Evolutionary conservation across 2,329 filamentous ascomycete species (phyloP), one percentile per base, ranked within the genome.

Genomic region (Trichoderma semiorbis): DNA sequence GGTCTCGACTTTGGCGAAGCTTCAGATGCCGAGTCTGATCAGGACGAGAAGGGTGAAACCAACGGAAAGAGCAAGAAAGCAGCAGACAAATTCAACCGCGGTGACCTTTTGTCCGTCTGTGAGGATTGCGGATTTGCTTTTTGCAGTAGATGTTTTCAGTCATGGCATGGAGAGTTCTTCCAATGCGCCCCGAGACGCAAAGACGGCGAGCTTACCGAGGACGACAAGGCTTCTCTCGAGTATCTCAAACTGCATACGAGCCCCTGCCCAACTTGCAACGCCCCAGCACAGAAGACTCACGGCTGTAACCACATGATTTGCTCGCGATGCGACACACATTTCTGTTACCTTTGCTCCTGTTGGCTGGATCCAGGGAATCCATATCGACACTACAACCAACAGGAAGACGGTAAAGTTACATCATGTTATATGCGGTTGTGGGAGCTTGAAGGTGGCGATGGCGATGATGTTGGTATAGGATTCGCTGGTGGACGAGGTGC

Each of bases 291-390:
- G 79, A 99, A 99, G 85, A 93, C 92, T 1, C 90, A 93, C 78
- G 96, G 96, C 50, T 99, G 96, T 85, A 98, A 98, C 81, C 95
- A 98, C 81, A 98, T 98, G 94, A 93, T 91, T 64, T 98, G 95
- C 82, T 93, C 92, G 80, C 91, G 93, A 74, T 99, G 96, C 84
- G 87, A 91, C 66, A 92, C 93, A 2, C 95, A 98, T 80, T 98
- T 98, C 80, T 99, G 96, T 83, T 98, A 98, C 76, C 87, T 98
- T 1, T 98, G 96, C 79, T 92, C 92, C 0, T 87, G 90, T n/a
- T 98, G 93, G 92, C 86, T 99, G 55, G 88, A 91, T 70, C 89
- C 92, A 0, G 85, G 84, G 21, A 96, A 97, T 76, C 95, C 95
- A 1, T 98, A 98, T 78, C 83, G 87, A 69, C 96, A 99, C 80